Conservation (phyloP, 1,284 basidiomycete genomes). For the Ceratobasidium sp. region DNA sequence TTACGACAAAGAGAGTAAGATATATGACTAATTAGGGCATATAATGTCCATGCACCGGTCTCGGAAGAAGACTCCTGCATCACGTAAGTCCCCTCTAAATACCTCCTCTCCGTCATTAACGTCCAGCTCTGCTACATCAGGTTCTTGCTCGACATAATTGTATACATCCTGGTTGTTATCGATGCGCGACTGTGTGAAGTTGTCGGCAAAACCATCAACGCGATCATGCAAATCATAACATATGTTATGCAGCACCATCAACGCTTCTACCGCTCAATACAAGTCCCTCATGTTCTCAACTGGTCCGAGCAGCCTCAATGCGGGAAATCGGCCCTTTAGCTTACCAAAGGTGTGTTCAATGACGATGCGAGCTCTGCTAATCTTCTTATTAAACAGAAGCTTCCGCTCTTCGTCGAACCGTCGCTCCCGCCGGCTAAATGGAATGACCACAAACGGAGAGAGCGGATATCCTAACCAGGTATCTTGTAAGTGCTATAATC, state of each 20-base stretch:
- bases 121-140: background rate
- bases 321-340: constrained; percentile 3
- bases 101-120: background rate
- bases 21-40: background rate
- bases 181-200: too few species aligned
- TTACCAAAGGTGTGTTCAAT: constrained; percentile 21
- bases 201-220: constrained; percentile 1
- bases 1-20: background rate
- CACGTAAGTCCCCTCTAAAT: background rate
- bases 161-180: background rate
- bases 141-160: background rate
- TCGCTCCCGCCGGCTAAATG: constrained; percentile 17
- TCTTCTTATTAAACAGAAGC: background rate
- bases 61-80: background rate
- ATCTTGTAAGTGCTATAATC: background rate
- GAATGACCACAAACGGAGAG: background rate
- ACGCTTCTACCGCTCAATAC: constrained; percentile 12
- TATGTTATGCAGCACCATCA: constrained; percentile 23
- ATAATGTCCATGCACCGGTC: constrained; percentile 6
- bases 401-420: background rate
- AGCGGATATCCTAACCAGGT: background rate
- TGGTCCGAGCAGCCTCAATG: background rate
- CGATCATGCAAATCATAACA: constrained; percentile 7
- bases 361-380: background rate
- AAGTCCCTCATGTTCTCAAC: background rate